Evolutionary conservation across 257 asterid genomes (phyloP).

Genomic region (Coffea canephora): DNA sequence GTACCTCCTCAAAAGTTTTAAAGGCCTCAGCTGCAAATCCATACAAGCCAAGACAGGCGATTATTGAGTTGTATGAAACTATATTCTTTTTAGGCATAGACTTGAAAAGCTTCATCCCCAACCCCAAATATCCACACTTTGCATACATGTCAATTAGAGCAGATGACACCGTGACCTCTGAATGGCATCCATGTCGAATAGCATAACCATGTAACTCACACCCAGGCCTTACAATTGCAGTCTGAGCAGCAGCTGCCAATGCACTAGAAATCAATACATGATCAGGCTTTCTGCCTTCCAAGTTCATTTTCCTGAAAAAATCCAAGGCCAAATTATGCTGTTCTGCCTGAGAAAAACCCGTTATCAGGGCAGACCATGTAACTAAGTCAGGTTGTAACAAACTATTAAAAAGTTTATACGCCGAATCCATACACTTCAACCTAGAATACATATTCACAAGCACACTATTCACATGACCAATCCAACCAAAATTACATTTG

Average conservation of each 20-base stretch:
- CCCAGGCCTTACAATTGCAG: slow-evolving; percentile 53
- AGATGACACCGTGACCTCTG: slow-evolving; percentile 55
- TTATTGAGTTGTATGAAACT: slow-evolving; percentile 56
- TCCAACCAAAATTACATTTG: slow-evolving; percentile 50
- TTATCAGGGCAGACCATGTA: slow-evolving; percentile 74
- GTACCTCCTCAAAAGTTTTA: slow-evolving; percentile 44
- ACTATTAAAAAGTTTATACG: slow-evolving; percentile 40
- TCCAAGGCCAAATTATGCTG: slow-evolving; percentile 42
- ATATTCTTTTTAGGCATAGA: slow-evolving; percentile 51
- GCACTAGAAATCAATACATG: slow-evolving; percentile 47
- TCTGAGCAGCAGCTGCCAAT: slow-evolving; percentile 52
- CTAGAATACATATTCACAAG: slow-evolving; percentile 68
- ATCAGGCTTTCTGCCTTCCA: slow-evolving; percentile 42
- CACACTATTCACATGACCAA: slow-evolving; percentile 55
- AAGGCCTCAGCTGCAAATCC: slow-evolving; percentile 64
- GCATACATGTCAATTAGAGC: slow-evolving; percentile 85
- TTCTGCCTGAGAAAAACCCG: slow-evolving; percentile 54
- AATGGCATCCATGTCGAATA: slow-evolving; percentile 40
- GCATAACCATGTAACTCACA: slow-evolving; percentile 72
- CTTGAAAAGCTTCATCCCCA: slow-evolving; percentile 49
- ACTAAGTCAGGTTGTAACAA: slow-evolving; percentile 61
- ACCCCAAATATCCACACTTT: slow-evolving; percentile 78
- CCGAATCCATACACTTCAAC: slow-evolving; percentile 45
- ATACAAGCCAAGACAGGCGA: slow-evolving; percentile 56
- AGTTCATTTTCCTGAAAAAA: slow-evolving; percentile 46